Percentiles rank a stretch among this genome's conserved stretches.
Conservation (phyloP, 225 moss, liverwort and hornwort species). For the Marchantia polymorpha region DNA sequence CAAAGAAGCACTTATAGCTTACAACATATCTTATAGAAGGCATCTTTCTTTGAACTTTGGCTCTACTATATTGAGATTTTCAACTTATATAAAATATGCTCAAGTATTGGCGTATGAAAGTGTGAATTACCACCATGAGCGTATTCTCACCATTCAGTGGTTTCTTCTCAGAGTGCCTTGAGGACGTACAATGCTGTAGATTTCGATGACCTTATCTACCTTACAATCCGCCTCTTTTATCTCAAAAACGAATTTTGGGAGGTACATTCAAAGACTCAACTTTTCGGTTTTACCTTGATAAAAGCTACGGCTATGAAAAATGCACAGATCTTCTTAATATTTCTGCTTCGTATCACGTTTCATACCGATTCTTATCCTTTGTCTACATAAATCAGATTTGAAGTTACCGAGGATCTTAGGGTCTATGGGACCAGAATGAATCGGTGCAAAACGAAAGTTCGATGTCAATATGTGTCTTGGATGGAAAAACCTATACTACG, state of each 20-base stretch:
- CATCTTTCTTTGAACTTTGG: neutral
- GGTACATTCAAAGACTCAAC: slow-evolving; percentile 23
- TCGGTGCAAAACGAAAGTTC: too few relatives aligned
- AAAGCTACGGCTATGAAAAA: neutral
- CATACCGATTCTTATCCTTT: too few relatives aligned
- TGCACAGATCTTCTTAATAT: neutral
- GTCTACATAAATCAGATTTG: too few relatives aligned
- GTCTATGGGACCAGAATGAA: too few relatives aligned
- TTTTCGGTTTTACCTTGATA: neutral
- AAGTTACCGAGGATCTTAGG: too few relatives aligned
- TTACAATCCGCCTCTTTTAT: slow-evolving; percentile 39
- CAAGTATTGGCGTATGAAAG: neutral
- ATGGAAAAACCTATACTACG: too few relatives aligned
- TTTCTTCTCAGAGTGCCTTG: slow-evolving; percentile 32
- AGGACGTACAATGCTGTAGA: slow-evolving; percentile 49
- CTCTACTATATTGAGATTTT: neutral
- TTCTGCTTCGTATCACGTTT: too few relatives aligned
- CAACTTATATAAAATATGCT: neutral
- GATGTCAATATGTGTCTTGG: too few relatives aligned
- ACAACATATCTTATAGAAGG: neutral
- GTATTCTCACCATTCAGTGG: slow-evolving; percentile 1
- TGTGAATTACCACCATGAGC: neutral
- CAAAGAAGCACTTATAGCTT: neutral
- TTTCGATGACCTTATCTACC: slow-evolving; percentile 48
- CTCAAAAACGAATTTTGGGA: slow-evolving; percentile 27